These are phyloP conservation scores for Tylopilus subfusipes DNA, from an alignment of 768 basidiomycete genomes.

Conservation along the genomic window DNA sequence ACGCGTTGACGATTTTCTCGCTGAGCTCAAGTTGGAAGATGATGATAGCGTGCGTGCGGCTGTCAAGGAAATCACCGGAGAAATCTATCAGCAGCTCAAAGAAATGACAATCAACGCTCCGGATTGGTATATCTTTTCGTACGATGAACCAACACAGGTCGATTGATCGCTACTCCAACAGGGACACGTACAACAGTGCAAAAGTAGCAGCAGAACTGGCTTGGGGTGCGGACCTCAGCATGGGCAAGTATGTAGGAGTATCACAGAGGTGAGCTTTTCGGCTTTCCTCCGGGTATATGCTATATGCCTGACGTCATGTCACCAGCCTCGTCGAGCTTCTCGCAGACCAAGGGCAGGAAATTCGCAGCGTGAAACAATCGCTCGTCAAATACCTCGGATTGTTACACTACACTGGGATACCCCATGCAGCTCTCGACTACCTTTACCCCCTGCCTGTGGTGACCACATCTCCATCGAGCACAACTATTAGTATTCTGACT, in stretches of 20 bases:
- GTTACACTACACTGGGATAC: constrained; percentile 48
- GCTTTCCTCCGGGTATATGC: neutral
- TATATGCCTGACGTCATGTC: neutral
- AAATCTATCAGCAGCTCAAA: constrained; percentile 46
- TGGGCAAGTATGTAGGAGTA: constrained; percentile 50
- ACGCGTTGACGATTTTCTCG: constrained; percentile 2
- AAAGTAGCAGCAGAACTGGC: neutral
- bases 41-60: constrained; percentile 44
- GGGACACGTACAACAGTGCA: neutral
- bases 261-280: constrained; percentile 50
- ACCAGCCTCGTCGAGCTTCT: constrained; percentile 22
- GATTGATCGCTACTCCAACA: constrained; percentile 1
- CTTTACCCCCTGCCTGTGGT: constrained; percentile 38
- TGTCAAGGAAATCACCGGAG: constrained; percentile 55
- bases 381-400: constrained; percentile 56
- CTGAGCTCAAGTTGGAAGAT: neutral
- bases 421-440: constrained; percentile 46
- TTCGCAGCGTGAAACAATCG: constrained; percentile 36
- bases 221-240: constrained; percentile 45
- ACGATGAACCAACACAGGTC: constrained; percentile 1
- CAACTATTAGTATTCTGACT: neutral
- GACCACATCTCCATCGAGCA: constrained; percentile 1
- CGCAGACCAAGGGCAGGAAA: constrained; percentile 9
- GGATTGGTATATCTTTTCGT: constrained; percentile 50
- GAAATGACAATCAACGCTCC: constrained; percentile 27